Base-by-base conservation (phyloP, 225 moss, liverwort and hornwort species). In the Climacium dendroides region DNA sequence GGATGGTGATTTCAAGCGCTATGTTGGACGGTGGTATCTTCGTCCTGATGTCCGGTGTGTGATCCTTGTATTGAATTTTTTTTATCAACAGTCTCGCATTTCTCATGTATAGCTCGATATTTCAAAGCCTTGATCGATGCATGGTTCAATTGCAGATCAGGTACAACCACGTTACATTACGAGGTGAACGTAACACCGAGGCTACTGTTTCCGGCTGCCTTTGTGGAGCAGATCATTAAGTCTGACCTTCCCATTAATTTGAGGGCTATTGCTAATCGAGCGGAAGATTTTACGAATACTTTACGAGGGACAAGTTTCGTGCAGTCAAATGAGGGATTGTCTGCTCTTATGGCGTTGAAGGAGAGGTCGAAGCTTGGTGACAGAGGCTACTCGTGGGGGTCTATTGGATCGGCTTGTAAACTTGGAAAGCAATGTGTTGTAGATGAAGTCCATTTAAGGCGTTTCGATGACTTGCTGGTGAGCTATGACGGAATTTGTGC, bases 391-490 rank as follows among this genome's bases (percentile, higher is more conserved):
- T 81, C 76, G 34, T 97, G 92, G 92, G 92, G 92, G 50, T 89
- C 78, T 62, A 73, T 83, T 75, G 92, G 93, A 82, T 88, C 91
- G 61, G 14, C 91, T 72, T 96, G 94, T 87, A 92, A 85, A 73
- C n/a, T 95, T 78, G 95, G 91, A 78, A 95, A 93, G 74, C 95
- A 91, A 41, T 95, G 96, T 88, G 80, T 95, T 82, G 97, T 97
- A 63, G 98, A 98, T 89, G 98, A 98, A 92, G 97, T 98, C 52
- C 98, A 98, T 81, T 88, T 98, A 85, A 95, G 98, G 88, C 98
- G 98, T 82, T 92, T 95, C 80, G 98, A 98, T 91, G 96, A 98
- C 89, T 90, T 97, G 79, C 92, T 97, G 87, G 96, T 96, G 86
- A 91, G 93, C 52, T 45, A 26, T 64, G 48, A 76, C 76, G 23